Conservation (phyloP, 805 yeast species). For the Dipodascus geniculatus region DNA sequence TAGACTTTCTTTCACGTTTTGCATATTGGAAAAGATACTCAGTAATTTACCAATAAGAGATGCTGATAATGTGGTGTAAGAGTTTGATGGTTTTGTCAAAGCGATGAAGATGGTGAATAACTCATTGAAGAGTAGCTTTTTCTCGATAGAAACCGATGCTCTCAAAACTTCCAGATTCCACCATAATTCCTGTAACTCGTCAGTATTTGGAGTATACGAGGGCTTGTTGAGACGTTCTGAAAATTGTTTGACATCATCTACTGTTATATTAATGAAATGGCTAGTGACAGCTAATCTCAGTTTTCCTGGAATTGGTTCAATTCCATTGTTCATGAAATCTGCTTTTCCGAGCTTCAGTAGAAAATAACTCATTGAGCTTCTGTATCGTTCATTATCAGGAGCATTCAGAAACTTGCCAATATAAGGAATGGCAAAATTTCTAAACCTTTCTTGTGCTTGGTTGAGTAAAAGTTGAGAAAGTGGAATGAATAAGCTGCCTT, state of each 20-base stretch:
- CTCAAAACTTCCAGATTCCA: background rate
- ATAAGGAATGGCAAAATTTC: slow-evolving; percentile 9
- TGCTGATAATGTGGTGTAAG: background rate
- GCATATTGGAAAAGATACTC: slow-evolving; percentile 1
- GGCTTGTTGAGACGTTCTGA: background rate
- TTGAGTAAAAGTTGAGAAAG: slow-evolving; percentile 10
- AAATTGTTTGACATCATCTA: background rate
- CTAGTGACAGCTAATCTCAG: background rate
- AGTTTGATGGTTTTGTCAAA: background rate
- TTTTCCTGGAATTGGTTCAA: background rate
- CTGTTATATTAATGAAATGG: background rate
- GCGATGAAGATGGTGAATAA: background rate
- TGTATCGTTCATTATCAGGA: background rate
- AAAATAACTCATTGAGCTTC: background rate
- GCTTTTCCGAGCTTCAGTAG: background rate
- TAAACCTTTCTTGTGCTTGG: slow-evolving; percentile 8
- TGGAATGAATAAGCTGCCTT: slow-evolving; percentile 12
- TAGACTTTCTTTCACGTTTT: background rate
- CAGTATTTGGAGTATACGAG: background rate
- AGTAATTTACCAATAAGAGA: background rate
- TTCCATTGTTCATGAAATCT: background rate
- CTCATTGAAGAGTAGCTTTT: background rate
- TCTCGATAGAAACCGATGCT: background rate
- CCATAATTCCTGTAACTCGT: background rate
- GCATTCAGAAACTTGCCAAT: slow-evolving; percentile 4